Percentiles rank a stretch among this genome's conserved stretches.
Evolutionary conservation across 2,329 filamentous ascomycete species (phyloP).

Genomic region (Botrytis deweyae): DNA sequence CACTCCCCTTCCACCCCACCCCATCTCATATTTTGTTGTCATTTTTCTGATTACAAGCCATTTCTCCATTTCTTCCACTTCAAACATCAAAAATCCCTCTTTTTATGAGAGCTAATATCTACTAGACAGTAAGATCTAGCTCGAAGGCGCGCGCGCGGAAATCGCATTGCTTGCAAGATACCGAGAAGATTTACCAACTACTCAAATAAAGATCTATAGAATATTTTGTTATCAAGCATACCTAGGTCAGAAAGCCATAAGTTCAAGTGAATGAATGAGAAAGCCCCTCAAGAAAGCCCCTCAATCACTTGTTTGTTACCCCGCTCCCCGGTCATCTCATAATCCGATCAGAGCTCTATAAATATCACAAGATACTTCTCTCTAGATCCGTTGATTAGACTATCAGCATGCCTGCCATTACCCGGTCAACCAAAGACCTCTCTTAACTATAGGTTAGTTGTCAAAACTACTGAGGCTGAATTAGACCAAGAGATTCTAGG

Average conservation of each 20-base stretch:
- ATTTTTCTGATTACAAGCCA: background rate
- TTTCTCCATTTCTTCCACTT: background rate
- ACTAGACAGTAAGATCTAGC: background rate
- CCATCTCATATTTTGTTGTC: accelerated
- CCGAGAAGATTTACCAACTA: background rate
- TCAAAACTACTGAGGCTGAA: background rate
- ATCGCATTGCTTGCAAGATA: background rate
- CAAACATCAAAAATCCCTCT: background rate
- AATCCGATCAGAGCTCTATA: background rate
- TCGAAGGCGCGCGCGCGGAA: background rate
- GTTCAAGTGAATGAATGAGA: background rate
- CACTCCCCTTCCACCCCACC: background rate
- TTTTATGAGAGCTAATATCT: accelerated
- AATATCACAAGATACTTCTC: too few species aligned
- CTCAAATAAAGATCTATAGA: background rate
- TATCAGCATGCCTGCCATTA: too few species aligned
- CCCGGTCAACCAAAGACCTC: background rate
- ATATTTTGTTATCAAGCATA: background rate
- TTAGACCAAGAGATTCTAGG: background rate
- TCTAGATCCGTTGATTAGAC: background rate
- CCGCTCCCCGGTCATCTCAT: background rate
- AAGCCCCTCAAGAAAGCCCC: background rate
- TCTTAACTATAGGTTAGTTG: too few species aligned
- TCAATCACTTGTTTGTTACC: background rate
- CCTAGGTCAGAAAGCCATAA: background rate